A percentile compares a stretch with the other conserved stretches of the same genome.
Evolutionary conservation across 2,329 filamentous ascomycete genomes (phyloP).

Genomic region (Raffaelea albimanens): DNA sequence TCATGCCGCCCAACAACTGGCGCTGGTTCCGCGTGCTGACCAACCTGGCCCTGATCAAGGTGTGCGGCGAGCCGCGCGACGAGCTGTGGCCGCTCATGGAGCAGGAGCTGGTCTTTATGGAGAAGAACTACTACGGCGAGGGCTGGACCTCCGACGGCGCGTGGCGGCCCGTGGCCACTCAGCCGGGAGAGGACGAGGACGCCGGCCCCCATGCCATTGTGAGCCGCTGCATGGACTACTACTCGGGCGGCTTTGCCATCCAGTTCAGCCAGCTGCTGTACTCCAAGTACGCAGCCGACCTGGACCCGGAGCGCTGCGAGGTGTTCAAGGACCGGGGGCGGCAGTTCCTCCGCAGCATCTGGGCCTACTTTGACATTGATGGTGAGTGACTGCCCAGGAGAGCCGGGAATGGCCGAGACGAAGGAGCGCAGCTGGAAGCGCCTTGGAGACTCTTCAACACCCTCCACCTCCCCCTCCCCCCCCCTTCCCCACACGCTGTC

Average conservation of each 20-base stretch:
- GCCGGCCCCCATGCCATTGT: background rate
- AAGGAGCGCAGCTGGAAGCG: too few relatives aligned
- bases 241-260: conserved; percentile 16
- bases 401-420: too few relatives aligned
- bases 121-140: conserved; percentile 8
- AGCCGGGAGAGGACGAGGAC: background rate
- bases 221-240: conserved; percentile 12
- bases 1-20: conserved; percentile 13
- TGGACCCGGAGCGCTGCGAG: conserved; percentile 24
- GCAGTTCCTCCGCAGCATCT: conserved; percentile 26
- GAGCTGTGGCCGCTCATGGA: conserved; percentile 4
- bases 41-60: conserved; percentile 9
- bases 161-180: conserved; percentile 6
- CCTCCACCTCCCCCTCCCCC: background rate
- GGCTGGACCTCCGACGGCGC: conserved; percentile 13
- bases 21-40: conserved; percentile 13
- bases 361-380: conserved; percentile 30
- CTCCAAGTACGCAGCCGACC: conserved; percentile 22
- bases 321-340: conserved; percentile 21
- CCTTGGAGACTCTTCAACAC: too few relatives aligned
- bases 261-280: conserved; percentile 27
- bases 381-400: conserved; percentile 22
- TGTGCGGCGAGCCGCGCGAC: background rate
- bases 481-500: background rate
- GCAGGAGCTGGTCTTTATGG: conserved; percentile 8